Percentiles rank a stretch among this genome's conserved stretches.
Evolutionary conservation across 2,329 filamentous ascomycete genomes (phyloP).

Genomic region (Mariannaea elegans): DNA sequence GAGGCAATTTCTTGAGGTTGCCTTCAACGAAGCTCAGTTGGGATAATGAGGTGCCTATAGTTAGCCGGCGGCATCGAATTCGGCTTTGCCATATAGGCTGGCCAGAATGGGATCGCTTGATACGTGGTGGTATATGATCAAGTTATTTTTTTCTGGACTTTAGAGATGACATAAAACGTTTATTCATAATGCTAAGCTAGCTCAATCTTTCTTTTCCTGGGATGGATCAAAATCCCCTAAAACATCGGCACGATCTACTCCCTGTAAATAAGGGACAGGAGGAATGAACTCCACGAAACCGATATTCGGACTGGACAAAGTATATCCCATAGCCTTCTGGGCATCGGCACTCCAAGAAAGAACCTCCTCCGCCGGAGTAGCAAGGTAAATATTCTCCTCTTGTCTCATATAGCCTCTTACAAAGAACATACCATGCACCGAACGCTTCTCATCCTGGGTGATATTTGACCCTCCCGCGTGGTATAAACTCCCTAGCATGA

Average conservation of each 20-base stretch:
- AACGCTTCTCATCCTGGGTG: slow-evolving; percentile 6
- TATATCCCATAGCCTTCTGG: slow-evolving; percentile 4
- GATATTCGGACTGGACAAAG: slow-evolving; percentile 14
- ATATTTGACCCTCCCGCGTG: slow-evolving; percentile 14
- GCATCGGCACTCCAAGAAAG: background rate
- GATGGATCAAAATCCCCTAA: slow-evolving; percentile 12
- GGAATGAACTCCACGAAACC: slow-evolving; percentile 13
- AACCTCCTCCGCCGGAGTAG: slow-evolving; percentile 7
- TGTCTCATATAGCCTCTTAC: slow-evolving; percentile 8
- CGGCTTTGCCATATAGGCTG: too few relatives aligned
- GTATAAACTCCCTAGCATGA: slow-evolving; percentile 12
- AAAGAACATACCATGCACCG: slow-evolving; percentile 19
- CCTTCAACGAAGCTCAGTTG: too few relatives aligned
- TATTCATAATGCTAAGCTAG: background rate
- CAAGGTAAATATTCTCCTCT: slow-evolving; percentile 14
- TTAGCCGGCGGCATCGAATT: too few relatives aligned
- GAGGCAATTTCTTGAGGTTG: too few relatives aligned
- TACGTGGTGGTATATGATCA: too few relatives aligned
- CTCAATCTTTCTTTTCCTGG: slow-evolving; percentile 3
- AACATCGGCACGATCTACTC: background rate
- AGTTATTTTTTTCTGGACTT: too few relatives aligned
- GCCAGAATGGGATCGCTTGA: too few relatives aligned
- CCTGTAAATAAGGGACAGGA: slow-evolving; percentile 3
- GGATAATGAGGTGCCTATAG: too few relatives aligned
- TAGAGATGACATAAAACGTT: too few relatives aligned